A percentile compares a stretch with the other conserved stretches of the same genome.
Evolutionary conservation across 2,329 filamentous ascomycete genomes (phyloP).

Genomic region (Onygenales sp.): DNA sequence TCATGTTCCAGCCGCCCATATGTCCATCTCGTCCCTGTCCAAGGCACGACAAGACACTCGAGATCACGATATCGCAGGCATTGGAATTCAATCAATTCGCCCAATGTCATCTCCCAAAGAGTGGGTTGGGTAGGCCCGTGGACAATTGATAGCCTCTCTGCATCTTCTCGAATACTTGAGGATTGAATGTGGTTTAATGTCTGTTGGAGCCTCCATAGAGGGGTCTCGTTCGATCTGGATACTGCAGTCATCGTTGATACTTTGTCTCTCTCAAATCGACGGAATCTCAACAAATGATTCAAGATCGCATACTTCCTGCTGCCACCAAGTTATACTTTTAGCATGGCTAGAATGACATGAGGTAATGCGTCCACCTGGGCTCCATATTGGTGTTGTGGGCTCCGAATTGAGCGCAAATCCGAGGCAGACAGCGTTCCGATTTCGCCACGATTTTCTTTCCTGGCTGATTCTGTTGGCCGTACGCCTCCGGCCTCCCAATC

Average conservation of each 20-base stretch:
- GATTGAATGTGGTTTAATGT: constrained; percentile 16
- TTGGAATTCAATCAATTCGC: constrained; percentile 63
- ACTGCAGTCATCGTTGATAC: constrained; percentile 5
- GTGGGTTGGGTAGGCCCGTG: constrained; percentile 60
- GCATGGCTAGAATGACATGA: not conserved
- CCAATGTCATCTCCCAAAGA: constrained; percentile 61
- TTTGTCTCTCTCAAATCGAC: not conserved
- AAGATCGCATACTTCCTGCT: not conserved
- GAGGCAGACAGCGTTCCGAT: not conserved
- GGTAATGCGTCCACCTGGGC: not conserved
- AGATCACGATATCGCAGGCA: constrained; percentile 53
- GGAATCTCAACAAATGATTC: not conserved
- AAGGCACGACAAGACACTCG: constrained; percentile 64
- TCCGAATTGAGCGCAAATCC: not conserved
- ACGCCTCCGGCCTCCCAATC: no score
- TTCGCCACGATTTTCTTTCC: not conserved
- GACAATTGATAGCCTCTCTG: constrained; percentile 44
- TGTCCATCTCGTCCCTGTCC: constrained; percentile 66
- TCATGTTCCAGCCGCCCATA: constrained; percentile 57
- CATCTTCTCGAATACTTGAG: constrained; percentile 1
- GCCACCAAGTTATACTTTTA: not conserved
- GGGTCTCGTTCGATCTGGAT: constrained; percentile 8
- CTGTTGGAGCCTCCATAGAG: constrained; percentile 14
- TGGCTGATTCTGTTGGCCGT: no score
- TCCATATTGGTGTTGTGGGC: not conserved